Evolutionary conservation across 2,329 filamentous ascomycete genomes (phyloP), one percentile per base, ranked within the genome.

Genomic region (Fonsecaea erecta): DNA sequence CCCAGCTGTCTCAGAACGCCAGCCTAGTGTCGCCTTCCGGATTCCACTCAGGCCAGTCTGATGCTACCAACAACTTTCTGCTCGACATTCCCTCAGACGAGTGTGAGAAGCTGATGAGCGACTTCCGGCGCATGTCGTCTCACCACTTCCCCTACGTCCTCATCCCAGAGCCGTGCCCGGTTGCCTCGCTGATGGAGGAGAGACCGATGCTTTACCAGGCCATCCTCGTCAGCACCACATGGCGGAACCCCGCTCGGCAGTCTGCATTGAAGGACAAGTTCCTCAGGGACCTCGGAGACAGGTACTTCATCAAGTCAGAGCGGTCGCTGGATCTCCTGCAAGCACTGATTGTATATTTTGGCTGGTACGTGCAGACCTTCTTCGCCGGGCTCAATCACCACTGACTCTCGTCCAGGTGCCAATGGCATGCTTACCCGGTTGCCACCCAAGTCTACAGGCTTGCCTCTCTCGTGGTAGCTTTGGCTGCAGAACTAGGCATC

Each of bases 391-490:
- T n/a, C 11, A n/a, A 21, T 18, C 1, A 9, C 24, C 37, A 18
- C 30, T 60, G 40, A 53, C 16, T 14, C 32, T 46, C 40, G n/a
- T 37, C 32, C 21, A 65, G 63, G 63, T 67, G 60, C 26, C 64
- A 67, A 7, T 67, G 56, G 55, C 61, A 67, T 52, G 43, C 64
- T 18, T 28, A 28, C 24, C 62, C 60, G 2, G 62, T 63, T 18
- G 52, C 57, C 5, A 56, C 30, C 28, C 54, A 63, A 26, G 57
- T 53, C n/a, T 67, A 52, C 57, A 46, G 64, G 35, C 84, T 80
- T 6, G 83, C 82, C 63, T 86, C 84, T 6, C 86, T 75, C 66
- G 86, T 74, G 1, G 81, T 77, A 0, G 85, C 83, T 3, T 80
- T 75, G 37, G 79, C 73, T 0, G 37, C 62, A 11, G 64, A 67